Conservation (phyloP, 441 rosid genomes). For the Eutrema salsugineum region DNA sequence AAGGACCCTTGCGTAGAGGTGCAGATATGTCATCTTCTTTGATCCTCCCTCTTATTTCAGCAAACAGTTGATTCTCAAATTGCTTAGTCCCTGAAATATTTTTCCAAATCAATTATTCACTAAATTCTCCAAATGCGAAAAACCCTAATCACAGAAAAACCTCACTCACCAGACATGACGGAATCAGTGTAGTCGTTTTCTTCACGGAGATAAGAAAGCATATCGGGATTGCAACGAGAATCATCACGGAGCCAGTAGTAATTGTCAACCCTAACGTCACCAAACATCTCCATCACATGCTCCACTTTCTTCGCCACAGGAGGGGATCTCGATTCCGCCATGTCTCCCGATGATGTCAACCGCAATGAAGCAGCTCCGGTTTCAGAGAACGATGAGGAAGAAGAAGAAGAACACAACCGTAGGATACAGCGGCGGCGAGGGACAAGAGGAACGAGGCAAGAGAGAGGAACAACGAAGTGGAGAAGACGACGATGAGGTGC, state of each 20-base stretch:
- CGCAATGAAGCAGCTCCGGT: conserved; percentile 1
- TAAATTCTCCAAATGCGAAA: neutral
- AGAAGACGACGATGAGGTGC: conserved; percentile 3
- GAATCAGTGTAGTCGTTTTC: conserved; percentile 65
- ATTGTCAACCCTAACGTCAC: conserved; percentile 68
- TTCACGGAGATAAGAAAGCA: conserved; percentile 56
- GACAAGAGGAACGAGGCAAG: neutral
- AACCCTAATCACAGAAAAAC: neutral
- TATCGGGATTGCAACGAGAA: conserved; percentile 62
- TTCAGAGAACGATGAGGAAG: neutral
- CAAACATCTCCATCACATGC: conserved; percentile 72
- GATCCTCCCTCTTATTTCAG: conserved; percentile 73
- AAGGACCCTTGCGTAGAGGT: conserved; percentile 63
- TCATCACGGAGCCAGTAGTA: conserved; percentile 96
- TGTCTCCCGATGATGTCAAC: conserved; percentile 4
- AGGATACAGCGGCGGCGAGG: neutral
- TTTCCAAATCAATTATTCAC: neutral
- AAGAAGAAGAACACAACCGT: conserved; percentile 5
- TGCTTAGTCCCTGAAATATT: conserved; percentile 51
- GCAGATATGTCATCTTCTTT: conserved; percentile 87
- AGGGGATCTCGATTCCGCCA: conserved; percentile 38
- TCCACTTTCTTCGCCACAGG: conserved; percentile 83
- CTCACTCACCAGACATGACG: conserved; percentile 54
- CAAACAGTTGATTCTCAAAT: conserved; percentile 58
- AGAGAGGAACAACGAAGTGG: conserved; percentile 3